Evolutionary conservation across 2,329 filamentous ascomycete species (phyloP).

Genomic region (Graphium sp.): DNA sequence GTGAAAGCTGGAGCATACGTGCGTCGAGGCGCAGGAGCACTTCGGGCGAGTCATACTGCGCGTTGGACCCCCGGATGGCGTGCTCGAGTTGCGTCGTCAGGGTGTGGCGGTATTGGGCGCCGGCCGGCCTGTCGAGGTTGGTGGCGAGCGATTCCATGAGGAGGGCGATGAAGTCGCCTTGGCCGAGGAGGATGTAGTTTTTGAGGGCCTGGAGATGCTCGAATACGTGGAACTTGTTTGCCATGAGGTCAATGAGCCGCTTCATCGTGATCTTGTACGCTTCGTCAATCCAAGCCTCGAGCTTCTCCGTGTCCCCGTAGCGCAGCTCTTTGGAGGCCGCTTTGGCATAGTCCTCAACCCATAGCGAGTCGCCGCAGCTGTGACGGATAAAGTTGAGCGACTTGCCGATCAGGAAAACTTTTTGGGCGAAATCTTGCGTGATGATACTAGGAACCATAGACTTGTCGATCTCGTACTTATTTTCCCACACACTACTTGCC

Average conservation of each 20-base stretch:
- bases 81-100: slow-evolving; percentile 96
- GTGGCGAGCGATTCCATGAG: slow-evolving; percentile 92
- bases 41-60: slow-evolving; percentile 85
- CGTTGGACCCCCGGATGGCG: slow-evolving; percentile 91
- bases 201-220: slow-evolving; percentile 85
- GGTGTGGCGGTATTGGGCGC: slow-evolving; percentile 89
- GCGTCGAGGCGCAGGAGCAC: slow-evolving; percentile 84
- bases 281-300: slow-evolving; percentile 88
- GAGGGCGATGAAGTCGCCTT: slow-evolving; percentile 92
- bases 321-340: slow-evolving; percentile 78
- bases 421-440: slow-evolving; percentile 82
- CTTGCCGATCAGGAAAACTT: slow-evolving; percentile 94
- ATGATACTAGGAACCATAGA: slow-evolving; percentile 69
- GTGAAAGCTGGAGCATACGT: slow-evolving; percentile 92
- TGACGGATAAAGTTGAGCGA: slow-evolving; percentile 96
- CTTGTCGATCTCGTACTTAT: slow-evolving; percentile 35
- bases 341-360: slow-evolving; percentile 94
- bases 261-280: slow-evolving; percentile 98
- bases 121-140: slow-evolving; percentile 89
- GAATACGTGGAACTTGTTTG: slow-evolving; percentile 85
- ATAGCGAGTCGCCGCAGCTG: slow-evolving; percentile 80
- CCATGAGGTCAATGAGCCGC: slow-evolving; percentile 83
- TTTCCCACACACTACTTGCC: slow-evolving; percentile 89
- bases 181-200: slow-evolving; percentile 83
- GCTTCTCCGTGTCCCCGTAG: slow-evolving; percentile 82